phyloP scores from a whole-genome alignment of 1,139 yeast species.

The Trichomonascaceae sp. region DNA sequence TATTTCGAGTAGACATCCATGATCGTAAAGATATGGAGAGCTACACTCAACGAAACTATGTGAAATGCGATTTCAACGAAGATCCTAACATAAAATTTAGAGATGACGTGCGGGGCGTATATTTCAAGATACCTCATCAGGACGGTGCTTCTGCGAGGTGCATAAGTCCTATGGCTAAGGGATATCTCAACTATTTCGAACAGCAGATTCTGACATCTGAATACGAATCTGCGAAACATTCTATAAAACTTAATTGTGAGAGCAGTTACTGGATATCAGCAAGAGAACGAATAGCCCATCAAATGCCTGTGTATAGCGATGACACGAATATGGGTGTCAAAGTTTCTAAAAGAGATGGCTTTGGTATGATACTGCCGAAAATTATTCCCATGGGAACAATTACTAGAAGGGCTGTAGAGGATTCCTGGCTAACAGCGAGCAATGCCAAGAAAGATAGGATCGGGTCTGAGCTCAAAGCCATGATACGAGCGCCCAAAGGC shows the following conservation, averaged over 20 bases:
- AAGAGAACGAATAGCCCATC: conserved; percentile 74
- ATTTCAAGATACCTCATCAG: conserved; percentile 83
- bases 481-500: conserved; percentile 82
- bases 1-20: conserved; percentile 52
- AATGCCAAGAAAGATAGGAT: conserved; percentile 80
- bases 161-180: conserved; percentile 73
- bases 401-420: conserved; percentile 93
- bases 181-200: conserved; percentile 66
- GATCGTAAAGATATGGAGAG: conserved; percentile 31
- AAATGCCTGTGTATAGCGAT: conserved; percentile 65
- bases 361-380: conserved; percentile 79
- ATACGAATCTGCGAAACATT: conserved; percentile 67
- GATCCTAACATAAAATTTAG: conserved; percentile 27
- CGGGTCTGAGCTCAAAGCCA: conserved; percentile 89
- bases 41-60: conserved; percentile 50
- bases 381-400: conserved; percentile 93
- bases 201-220: conserved; percentile 67
- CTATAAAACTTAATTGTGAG: conserved; percentile 65
- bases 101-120: conserved; percentile 23
- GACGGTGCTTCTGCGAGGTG: conserved; percentile 75
- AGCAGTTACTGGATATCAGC: conserved; percentile 94
- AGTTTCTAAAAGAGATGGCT: conserved; percentile 28
- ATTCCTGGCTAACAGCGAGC: conserved; percentile 96
- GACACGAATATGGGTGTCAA: conserved; percentile 30
- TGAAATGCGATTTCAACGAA: conserved; percentile 35